Evolutionary conservation across 2,329 filamentous ascomycete genomes (phyloP), one percentile per base, ranked within the genome.

Genomic region (Ophiostoma fasciatum): DNA sequence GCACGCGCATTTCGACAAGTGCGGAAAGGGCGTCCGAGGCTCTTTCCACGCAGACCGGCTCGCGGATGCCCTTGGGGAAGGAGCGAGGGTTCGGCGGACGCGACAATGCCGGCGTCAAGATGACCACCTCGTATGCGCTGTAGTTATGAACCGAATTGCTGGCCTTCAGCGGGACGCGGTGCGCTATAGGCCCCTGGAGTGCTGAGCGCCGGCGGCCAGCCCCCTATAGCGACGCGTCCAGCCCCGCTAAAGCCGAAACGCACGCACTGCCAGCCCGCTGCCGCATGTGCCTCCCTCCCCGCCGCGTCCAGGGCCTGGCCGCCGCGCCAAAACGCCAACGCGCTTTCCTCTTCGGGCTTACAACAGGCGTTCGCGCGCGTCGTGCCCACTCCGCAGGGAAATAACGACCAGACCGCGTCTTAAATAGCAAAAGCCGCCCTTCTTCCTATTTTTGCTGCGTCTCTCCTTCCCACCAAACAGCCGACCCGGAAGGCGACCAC

Each of bases 301-400:
- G n/a, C n/a, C n/a, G n/a, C n/a, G n/a, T n/a, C n/a, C n/a, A n/a
- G n/a, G n/a, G n/a, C n/a, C n/a, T 21, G 28, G 22, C 31, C 28
- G 21, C 14, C 38, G 34, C 43, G 42, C 43, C 40, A 42, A 45
- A 42, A 46, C 45, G 44, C 44, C 44, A 45, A 46, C 45, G 43
- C 45, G 41, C 35, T 41, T 32, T 33, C 15, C 20, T 18, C 19
- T 37, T 28, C 18, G 23, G 32, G 27, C 21, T 31, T n/a, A 21
- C 20, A 29, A 36, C 34, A 31, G 25, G 31, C 20, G 25, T 31
- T 23, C 25, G 34, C 37, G 38, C 44, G 44, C 44, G 44, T 45
- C 40, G 44, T 39, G 33, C 40, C 42, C 43, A 44, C 43, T 39
- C 32, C 21, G 34, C 35, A 40, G 33, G 36, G 39, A 43, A 43